Conservation (phyloP, 2,329 filamentous ascomycete genomes). For the Pseudogymnoascus sp. region DNA sequence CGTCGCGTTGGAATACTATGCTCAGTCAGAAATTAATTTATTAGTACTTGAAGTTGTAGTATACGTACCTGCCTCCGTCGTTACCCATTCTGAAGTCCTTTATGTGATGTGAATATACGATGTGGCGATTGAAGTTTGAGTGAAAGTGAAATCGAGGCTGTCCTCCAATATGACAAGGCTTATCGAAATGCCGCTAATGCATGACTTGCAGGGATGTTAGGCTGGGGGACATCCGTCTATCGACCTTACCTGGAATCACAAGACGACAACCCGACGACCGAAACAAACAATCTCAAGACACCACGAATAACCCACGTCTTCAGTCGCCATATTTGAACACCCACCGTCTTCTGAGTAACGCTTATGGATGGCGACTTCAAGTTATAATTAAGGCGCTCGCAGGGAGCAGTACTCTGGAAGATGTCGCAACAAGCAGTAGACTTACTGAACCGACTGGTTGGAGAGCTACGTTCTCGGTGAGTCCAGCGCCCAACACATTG, state of each 20-base stretch:
- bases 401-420: slow-evolving; percentile 18
- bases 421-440: slow-evolving; percentile 26
- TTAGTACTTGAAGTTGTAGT: background rate
- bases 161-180: slow-evolving; percentile 5
- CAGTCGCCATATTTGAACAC: background rate
- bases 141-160: background rate
- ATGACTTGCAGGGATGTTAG: slow-evolving; percentile 1
- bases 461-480: slow-evolving; percentile 26
- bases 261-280: slow-evolving; percentile 3
- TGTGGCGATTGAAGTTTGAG: background rate
- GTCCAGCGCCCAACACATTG: background rate
- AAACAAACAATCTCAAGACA: slow-evolving; percentile 6
- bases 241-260: background rate
- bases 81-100: slow-evolving; percentile 65
- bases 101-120: background rate
- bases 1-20: slow-evolving; percentile 80
- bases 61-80: slow-evolving; percentile 68
- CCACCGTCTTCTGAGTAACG: slow-evolving; percentile 11
- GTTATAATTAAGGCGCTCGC: slow-evolving; percentile 18
- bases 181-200: slow-evolving; percentile 5
- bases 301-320: background rate
- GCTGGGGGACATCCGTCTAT: background rate
- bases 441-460: slow-evolving; percentile 25
- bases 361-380: slow-evolving; percentile 23
- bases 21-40: slow-evolving; percentile 11